Conservation (phyloP, 495 filamentous ascomycete species). For the Penicillium daleae region DNA sequence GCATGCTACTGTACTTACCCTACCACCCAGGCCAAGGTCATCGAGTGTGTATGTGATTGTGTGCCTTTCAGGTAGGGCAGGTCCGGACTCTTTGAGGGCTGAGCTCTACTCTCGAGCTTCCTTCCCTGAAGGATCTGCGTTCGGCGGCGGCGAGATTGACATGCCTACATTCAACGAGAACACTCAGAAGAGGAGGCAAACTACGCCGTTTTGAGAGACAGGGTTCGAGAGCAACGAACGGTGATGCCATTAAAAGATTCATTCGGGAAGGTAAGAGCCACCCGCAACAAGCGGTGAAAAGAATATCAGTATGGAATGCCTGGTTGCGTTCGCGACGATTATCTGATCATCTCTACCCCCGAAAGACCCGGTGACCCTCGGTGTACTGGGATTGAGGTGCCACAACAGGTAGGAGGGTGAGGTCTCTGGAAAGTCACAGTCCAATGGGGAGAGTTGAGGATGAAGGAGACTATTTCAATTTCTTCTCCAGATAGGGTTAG, state of each 20-base stretch:
- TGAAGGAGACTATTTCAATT: background rate
- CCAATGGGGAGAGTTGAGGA: conserved; percentile 8
- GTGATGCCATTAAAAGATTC: conserved; percentile 9
- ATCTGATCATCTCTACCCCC: conserved; percentile 27
- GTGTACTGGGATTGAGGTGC: conserved; percentile 17
- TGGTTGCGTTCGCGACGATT: conserved; percentile 22
- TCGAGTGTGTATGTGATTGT: background rate
- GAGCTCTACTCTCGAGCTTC: conserved; percentile 11
- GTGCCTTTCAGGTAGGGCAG: background rate
- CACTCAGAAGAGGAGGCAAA: background rate
- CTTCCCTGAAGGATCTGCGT: conserved; percentile 22
- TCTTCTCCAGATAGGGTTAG: background rate
- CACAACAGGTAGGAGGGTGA: conserved; percentile 17
- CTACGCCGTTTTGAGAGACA: background rate
- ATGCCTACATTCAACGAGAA: background rate
- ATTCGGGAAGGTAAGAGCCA: background rate
- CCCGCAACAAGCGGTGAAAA: conserved; percentile 34
- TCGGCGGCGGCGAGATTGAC: background rate
- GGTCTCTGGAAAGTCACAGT: conserved; percentile 11
- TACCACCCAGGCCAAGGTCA: background rate
- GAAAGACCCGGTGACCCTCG: conserved; percentile 10
- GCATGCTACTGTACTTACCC: background rate
- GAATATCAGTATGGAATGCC: background rate
- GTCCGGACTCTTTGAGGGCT: background rate
- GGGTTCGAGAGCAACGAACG: conserved; percentile 1